Percentiles rank a stretch among this genome's conserved stretches.
phyloP scores from a whole-genome alignment of 2,329 filamentous ascomycete genomes.

The Ceratocystis eucalypticola region DNA sequence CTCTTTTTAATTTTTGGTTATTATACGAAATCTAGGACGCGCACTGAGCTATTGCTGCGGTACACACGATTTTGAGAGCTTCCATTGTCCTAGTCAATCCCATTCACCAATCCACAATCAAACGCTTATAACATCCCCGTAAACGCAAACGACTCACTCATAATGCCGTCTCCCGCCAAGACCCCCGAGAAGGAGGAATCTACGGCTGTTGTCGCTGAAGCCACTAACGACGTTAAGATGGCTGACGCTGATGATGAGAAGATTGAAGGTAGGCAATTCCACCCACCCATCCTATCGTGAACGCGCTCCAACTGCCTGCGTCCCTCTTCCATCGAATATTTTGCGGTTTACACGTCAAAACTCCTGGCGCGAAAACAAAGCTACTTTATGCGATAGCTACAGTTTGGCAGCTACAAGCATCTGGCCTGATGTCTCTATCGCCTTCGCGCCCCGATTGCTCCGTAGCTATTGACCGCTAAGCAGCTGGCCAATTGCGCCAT shows the following conservation, averaged over 20 bases:
- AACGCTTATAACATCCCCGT: neutral
- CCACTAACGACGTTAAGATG: conserved; percentile 23
- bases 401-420: neutral
- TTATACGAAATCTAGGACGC: neutral
- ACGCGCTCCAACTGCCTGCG: neutral
- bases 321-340: neutral
- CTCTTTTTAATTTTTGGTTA: conserved; percentile 6
- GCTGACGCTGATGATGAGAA: conserved; percentile 22
- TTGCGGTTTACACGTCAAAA: neutral
- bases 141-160: conserved; percentile 5
- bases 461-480: neutral
- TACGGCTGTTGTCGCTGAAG: conserved; percentile 15
- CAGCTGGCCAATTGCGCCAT: conserved; percentile 19
- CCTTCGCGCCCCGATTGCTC: neutral
- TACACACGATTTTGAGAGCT: neutral
- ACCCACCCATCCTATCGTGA: neutral
- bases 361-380: neutral
- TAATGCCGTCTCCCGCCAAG: conserved; percentile 19
- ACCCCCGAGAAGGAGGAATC: conserved; percentile 20
- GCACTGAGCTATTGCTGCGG: neutral
- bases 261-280: conserved; percentile 20
- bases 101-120: neutral
- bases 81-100: conserved; percentile 8
- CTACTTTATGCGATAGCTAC: neutral
- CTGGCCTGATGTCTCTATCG: neutral